Evolutionary conservation across 1,284 basidiomycete genomes (phyloP), one percentile per base, ranked within the genome.

Genomic region (Microbotryum violaceum): DNA sequence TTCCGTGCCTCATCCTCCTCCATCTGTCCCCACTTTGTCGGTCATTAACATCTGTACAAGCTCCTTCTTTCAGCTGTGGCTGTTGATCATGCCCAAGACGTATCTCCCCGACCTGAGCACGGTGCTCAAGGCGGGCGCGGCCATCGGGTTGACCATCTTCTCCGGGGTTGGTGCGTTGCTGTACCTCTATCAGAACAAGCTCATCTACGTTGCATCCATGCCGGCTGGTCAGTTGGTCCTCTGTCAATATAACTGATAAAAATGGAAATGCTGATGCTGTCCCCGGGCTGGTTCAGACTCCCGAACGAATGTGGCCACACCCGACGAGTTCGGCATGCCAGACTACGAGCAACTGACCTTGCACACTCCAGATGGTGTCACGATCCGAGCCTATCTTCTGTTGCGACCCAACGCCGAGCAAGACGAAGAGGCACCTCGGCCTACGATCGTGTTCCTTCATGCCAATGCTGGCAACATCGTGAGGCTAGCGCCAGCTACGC

Each of bases 181-280:
- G 21, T 64, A 67, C 57, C 48, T 60, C 72, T 91, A 89, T 46
- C 91, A 94, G 75, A 86, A 86, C 72, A 86, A 82, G 66, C 79
- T 94, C 56, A 92, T 94, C 73, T 94, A 94, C 73, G 91, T 91
- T 0, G 85, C 89, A 29, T 84, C 86, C n/a, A 86, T 87, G 69
- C 90, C 90, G 10, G 25, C 47, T 2, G 63, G 57, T 55, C 20
- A 42, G 53, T 23, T 42, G 10, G 6, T 4, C 47, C 47, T 12
- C 4, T 23, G 12, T 6, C 14, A 23, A 5, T 7, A 4, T 25
- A n/a, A 12, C 7, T 14, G 47, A 48, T 42, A 4, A 18, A n/a
- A n/a, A 23, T 12, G 10, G 47, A 23, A 14, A 21, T 12, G 47
- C 47, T 29, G 21, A 29, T 49, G 48, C 27, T 10, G 23, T 31